Evolutionary conservation across 106 monocot genomes (phyloP), one percentile per base, ranked within the genome.

Genomic region (Acanthochlamys bracteata): DNA sequence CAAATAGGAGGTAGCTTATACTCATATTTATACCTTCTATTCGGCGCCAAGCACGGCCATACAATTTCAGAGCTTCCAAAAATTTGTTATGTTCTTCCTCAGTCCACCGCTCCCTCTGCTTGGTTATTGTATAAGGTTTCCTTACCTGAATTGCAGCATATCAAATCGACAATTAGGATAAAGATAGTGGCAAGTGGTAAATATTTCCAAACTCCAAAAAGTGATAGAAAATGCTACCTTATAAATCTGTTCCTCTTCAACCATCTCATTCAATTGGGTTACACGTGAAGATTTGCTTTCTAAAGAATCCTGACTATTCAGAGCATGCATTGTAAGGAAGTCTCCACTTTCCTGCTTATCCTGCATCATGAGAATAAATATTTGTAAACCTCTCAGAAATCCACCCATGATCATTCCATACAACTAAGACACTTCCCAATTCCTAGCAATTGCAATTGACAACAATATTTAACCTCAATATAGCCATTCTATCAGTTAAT

Each of bases 21-120:
- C 47, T 11, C 2, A 4, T 55, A 55, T 55, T 20, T 10, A 23
- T 72, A 86, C 86, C 82, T 86, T 86, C 76, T 46, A 86, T 86
- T 41, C 82, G 79, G 4, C 86, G 75, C 86, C 86, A 86, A 25
- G 82, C 82, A 26, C 86, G 82, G 21, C 86, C 82, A 47, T 86
- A 63, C 14, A 82, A 71, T 57, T 79, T 75, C 40, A 86, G 54
- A 58, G 86, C 79, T 59, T 86, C 86, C 42, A 86, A n/a, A 68
- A 86, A 86, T 51, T 65, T 79, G 17, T 82, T 64, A 63, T 86
- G 86, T 49, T 86, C 86, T 10, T 86, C 82, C 67, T 79, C 79
- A 1, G 82, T 76, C 86, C 86, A 86, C 68, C 75, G 82, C 65
- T 86, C 86, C 39, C 86, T 54, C 39, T 76, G 86, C 55, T 82